phyloP scores from a whole-genome alignment of 345 rosid species.

The Ailanthus altissimus region DNA sequence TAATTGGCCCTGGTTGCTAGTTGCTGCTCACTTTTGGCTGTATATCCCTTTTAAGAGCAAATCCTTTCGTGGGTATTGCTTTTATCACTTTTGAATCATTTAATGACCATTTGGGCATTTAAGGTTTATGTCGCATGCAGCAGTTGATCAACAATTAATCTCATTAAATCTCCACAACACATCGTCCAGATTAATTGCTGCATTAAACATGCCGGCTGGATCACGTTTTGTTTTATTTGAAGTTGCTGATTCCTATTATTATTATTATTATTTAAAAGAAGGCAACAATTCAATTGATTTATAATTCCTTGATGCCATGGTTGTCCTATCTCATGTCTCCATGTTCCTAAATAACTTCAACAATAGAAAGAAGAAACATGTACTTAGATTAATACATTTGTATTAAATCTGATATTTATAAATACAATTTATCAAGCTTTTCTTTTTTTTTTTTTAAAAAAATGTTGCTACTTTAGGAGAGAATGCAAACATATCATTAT shows the following conservation, averaged over 20 bases:
- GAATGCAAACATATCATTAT: neutral
- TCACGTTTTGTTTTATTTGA: neutral
- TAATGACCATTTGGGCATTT: neutral
- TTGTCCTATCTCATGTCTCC: neutral
- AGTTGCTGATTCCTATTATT: neutral
- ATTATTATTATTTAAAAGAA: no score
- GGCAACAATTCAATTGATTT: neutral
- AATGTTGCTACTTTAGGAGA: neutral
- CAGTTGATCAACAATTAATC: neutral
- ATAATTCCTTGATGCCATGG: neutral
- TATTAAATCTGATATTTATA: neutral
- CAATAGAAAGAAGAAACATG: neutral
- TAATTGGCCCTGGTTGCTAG: neutral
- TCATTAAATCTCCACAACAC: no score
- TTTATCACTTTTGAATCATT: neutral
- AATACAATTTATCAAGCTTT: neutral
- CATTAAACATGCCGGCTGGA: neutral
- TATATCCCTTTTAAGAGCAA: neutral
- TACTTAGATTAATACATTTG: neutral
- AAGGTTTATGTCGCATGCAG: neutral
- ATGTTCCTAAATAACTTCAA: neutral
- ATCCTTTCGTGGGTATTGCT: neutral
- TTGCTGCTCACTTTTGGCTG: neutral
- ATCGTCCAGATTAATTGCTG: neutral
- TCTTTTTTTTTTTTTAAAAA: neutral